phyloP scores from a whole-genome alignment of 371 early-diverging fungal species.

The Mortierella sp. region DNA sequence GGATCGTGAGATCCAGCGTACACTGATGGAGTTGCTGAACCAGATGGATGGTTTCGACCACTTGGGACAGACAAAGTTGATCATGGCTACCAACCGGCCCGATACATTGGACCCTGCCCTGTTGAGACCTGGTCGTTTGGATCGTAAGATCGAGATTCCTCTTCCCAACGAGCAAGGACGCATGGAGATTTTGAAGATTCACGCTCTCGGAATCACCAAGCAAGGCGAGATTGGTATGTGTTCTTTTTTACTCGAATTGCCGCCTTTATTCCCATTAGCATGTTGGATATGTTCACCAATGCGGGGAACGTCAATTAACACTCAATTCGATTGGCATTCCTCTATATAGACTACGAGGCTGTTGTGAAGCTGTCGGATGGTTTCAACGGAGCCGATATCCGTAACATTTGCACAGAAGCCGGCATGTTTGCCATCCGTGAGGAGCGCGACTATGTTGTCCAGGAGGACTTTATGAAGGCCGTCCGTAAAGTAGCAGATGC shows the following conservation, averaged over 20 bases:
- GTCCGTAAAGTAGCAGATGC: slow-evolving; percentile 98
- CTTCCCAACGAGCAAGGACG: slow-evolving; percentile 92
- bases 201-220: slow-evolving; percentile 94
- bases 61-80: slow-evolving; percentile 98
- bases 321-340: neutral
- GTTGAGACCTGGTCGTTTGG: slow-evolving; percentile 98
- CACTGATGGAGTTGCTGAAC: slow-evolving; percentile 99
- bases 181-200: slow-evolving; percentile 96
- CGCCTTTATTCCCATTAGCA: neutral
- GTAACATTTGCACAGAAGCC: slow-evolving; percentile 99
- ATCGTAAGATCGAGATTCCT: slow-evolving; percentile 99
- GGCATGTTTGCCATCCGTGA: slow-evolving; percentile 99
- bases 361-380: slow-evolving; percentile 98
- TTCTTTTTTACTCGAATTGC: too few species aligned
- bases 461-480: slow-evolving; percentile 99
- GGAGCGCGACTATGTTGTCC: slow-evolving; percentile 94
- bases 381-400: slow-evolving; percentile 99
- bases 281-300: neutral
- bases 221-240: slow-evolving; percentile 93
- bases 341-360: slow-evolving; percentile 93
- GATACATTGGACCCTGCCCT: slow-evolving; percentile 99
- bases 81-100: slow-evolving; percentile 99
- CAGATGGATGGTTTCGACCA: slow-evolving; percentile 99
- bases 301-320: neutral
- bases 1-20: slow-evolving; percentile 99